phyloP scores from a whole-genome alignment of 352 stramenopile species.

The Pythium pyrilobum region DNA sequence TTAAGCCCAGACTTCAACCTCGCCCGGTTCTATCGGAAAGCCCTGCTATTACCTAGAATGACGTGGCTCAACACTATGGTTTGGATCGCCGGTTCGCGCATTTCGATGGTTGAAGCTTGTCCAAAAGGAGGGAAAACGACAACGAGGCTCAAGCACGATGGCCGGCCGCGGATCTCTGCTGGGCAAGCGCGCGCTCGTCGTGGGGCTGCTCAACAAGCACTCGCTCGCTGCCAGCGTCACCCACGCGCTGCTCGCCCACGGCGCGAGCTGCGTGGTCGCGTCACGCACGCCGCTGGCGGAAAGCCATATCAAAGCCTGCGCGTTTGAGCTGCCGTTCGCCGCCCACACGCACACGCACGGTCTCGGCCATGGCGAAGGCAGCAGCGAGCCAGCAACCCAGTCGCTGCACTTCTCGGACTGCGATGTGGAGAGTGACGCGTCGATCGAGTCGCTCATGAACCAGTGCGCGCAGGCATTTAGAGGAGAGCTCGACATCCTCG shows the following conservation, averaged over 20 bases:
- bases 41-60: neutral
- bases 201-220: constrained; percentile 89
- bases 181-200: constrained; percentile 75
- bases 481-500: constrained; percentile 74
- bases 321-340: constrained; percentile 28
- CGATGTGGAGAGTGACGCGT: constrained; percentile 65
- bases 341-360: neutral
- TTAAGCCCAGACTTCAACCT: neutral
- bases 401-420: constrained; percentile 54
- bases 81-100: neutral
- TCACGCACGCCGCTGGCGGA: constrained; percentile 48
- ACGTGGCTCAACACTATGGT: neutral
- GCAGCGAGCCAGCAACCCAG: neutral
- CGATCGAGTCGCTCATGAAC: constrained; percentile 45
- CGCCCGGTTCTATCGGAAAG: neutral
- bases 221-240: constrained; percentile 79
- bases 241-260: constrained; percentile 54
- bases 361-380: neutral
- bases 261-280: constrained; percentile 70
- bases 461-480: constrained; percentile 34
- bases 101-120: constrained; percentile 19
- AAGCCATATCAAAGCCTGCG: constrained; percentile 44
- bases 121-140: constrained; percentile 7
- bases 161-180: constrained; percentile 24
- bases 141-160: neutral